Conservation (phyloP, 163 green algal species). For the Scenedesmus sp. region DNA sequence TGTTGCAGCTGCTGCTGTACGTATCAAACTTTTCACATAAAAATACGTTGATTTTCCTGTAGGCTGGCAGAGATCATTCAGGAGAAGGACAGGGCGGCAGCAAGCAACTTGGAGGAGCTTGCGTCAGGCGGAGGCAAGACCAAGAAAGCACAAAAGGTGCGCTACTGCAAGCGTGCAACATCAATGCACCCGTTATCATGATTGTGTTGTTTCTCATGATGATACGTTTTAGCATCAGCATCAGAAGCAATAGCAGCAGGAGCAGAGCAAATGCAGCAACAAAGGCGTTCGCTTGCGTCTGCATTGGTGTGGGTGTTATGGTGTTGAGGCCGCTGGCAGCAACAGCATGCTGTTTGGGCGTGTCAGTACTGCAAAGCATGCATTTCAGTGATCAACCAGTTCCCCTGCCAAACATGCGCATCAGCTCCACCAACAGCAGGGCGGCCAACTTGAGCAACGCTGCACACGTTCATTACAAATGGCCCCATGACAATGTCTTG, state of each 20-base stretch:
- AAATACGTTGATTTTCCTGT: not conserved
- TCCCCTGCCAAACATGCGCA: too few relatives aligned
- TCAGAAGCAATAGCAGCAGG: not conserved
- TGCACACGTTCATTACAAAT: too few relatives aligned
- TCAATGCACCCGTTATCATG: not conserved
- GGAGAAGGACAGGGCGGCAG: conserved; percentile 69
- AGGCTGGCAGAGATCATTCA: conserved; percentile 90
- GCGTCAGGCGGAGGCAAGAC: conserved; percentile 74
- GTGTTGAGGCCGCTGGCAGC: not conserved
- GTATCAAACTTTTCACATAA: not conserved
- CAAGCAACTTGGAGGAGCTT: conserved; percentile 75
- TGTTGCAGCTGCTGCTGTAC: not conserved
- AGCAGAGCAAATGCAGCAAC: not conserved
- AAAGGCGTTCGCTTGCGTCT: not conserved
- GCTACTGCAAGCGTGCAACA: not conserved
- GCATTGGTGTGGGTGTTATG: not conserved
- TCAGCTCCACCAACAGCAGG: not conserved
- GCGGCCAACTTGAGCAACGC: not conserved
- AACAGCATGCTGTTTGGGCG: not conserved
- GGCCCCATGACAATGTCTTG: too few relatives aligned
- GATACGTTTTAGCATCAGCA: not conserved
- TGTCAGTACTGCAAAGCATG: too few relatives aligned
- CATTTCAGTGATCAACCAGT: too few relatives aligned
- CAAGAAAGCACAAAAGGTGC: conserved; percentile 55
- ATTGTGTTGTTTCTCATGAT: not conserved